Percentiles rank a stretch among this genome's conserved stretches.
Evolutionary conservation across 202 grass and related monocot species (phyloP).

Genomic region (Panicum virgatum): DNA sequence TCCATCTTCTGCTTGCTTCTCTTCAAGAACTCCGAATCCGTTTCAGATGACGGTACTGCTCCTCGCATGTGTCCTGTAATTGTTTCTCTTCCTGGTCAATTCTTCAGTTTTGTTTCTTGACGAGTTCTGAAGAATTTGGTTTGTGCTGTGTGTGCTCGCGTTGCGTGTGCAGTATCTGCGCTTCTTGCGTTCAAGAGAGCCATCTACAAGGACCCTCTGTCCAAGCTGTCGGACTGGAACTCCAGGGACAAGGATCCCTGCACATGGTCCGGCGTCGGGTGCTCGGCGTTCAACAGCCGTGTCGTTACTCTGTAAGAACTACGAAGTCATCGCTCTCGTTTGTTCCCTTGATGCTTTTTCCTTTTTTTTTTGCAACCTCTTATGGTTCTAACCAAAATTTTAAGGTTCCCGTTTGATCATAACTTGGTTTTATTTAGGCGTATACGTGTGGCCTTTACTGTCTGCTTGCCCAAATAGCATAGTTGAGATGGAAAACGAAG

Average conservation of each 20-base stretch:
- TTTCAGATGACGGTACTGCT: conserved; percentile 66
- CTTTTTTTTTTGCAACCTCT: conserved; percentile 9
- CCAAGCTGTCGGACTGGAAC: conserved; percentile 81
- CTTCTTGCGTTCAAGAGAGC: conserved; percentile 70
- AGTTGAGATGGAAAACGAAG: neutral
- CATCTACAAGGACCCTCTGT: conserved; percentile 69
- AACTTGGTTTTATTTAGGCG: too few species aligned
- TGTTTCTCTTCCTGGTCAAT: neutral
- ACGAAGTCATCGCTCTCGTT: neutral
- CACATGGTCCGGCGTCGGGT: conserved; percentile 60
- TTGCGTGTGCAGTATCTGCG: conserved; percentile 42
- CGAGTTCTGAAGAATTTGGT: conserved; percentile 23
- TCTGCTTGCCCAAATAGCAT: too few species aligned
- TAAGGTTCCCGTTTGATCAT: neutral
- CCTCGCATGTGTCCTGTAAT: neutral
- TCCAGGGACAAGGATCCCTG: conserved; percentile 58
- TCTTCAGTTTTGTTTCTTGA: neutral
- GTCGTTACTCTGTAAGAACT: conserved; percentile 81
- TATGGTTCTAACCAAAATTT: neutral
- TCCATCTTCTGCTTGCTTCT: conserved; percentile 50
- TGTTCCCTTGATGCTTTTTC: neutral
- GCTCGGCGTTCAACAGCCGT: conserved; percentile 49
- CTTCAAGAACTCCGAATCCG: conserved; percentile 33
- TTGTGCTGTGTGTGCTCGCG: conserved; percentile 20
- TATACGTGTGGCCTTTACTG: too few species aligned